phyloP scores from a whole-genome alignment of 2,329 filamentous ascomycete species.

The Zymoseptoria pseudotritici region DNA sequence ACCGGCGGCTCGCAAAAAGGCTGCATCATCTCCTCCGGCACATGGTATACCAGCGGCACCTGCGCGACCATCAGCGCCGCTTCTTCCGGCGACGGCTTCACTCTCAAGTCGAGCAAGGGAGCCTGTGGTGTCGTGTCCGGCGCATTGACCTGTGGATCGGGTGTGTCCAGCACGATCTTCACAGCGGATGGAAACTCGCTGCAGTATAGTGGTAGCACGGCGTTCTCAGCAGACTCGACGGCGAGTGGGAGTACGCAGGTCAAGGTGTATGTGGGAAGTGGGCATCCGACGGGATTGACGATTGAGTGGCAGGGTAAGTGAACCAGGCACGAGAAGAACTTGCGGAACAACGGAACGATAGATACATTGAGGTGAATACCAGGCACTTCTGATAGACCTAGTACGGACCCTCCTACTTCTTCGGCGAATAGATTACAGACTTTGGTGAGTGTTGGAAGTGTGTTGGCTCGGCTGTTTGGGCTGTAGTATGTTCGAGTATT shows the following conservation, averaged over 20 bases:
- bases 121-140: conserved; percentile 49
- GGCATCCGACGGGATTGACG: conserved; percentile 27
- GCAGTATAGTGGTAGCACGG: conserved; percentile 31
- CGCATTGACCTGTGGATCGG: conserved; percentile 49
- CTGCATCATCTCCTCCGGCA: conserved; percentile 60
- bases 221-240: conserved; percentile 39
- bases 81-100: conserved; percentile 43
- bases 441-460: neutral
- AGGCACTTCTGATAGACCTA: neutral
- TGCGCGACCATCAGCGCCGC: conserved; percentile 59
- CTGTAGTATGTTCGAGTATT: neutral
- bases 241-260: conserved; percentile 39
- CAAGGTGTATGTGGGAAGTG: conserved; percentile 33
- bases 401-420: neutral
- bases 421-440: neutral
- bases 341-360: neutral
- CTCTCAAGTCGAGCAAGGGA: conserved; percentile 52
- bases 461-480: neutral
- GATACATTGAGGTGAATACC: neutral
- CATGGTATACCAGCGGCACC: conserved; percentile 60
- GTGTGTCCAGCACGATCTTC: conserved; percentile 40
- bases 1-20: conserved; percentile 45
- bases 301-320: conserved; percentile 33
- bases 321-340: too few species aligned
- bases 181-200: conserved; percentile 31